phyloP scores from a whole-genome alignment of 1,284 basidiomycete species.

The Moesziomyces parantarcticus region DNA sequence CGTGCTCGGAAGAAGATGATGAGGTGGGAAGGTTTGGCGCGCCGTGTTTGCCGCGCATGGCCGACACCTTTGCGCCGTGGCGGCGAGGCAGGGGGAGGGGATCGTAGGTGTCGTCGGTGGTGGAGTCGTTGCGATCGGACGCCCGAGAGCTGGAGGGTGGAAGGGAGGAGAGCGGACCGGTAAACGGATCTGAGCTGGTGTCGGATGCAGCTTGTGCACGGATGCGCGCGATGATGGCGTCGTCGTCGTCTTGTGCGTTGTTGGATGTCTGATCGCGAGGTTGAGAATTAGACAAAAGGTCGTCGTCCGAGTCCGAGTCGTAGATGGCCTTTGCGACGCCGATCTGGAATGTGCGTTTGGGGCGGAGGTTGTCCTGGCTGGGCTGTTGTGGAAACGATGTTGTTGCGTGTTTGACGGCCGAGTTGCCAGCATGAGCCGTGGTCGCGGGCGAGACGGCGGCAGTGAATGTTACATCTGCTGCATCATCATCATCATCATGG shows the following conservation, averaged over 20 bases:
- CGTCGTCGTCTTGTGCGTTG: slow-evolving; percentile 13
- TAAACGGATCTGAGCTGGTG: slow-evolving; percentile 34
- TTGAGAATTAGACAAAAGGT: slow-evolving; percentile 1
- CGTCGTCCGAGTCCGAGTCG: slow-evolving; percentile 39
- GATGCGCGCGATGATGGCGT: slow-evolving; percentile 31
- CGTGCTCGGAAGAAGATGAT: slow-evolving; percentile 21
- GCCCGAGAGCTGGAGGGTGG: slow-evolving; percentile 33
- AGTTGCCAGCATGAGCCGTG: slow-evolving; percentile 21
- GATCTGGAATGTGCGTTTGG: slow-evolving; percentile 18
- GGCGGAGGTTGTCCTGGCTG: slow-evolving; percentile 9
- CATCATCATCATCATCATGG: slow-evolving; percentile 17
- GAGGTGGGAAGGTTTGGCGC: slow-evolving; percentile 19
- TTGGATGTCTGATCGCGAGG: neutral
- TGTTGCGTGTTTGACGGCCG: slow-evolving; percentile 21
- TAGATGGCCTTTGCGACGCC: slow-evolving; percentile 36
- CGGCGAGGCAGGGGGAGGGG: slow-evolving; percentile 18
- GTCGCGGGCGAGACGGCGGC: slow-evolving; percentile 32
- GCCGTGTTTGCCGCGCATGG: slow-evolving; percentile 32
- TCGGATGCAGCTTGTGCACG: slow-evolving; percentile 22
- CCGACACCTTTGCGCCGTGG: slow-evolving; percentile 33
- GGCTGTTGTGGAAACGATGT: slow-evolving; percentile 31
- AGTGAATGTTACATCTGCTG: slow-evolving; percentile 18
- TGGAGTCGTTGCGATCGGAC: slow-evolving; percentile 7
- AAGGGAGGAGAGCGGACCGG: slow-evolving; percentile 30
- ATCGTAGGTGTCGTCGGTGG: slow-evolving; percentile 8